Evolutionary conservation across 2,329 filamentous ascomycete genomes (phyloP), one percentile per base, ranked within the genome.

Genomic region (Waltergamsia citrina): DNA sequence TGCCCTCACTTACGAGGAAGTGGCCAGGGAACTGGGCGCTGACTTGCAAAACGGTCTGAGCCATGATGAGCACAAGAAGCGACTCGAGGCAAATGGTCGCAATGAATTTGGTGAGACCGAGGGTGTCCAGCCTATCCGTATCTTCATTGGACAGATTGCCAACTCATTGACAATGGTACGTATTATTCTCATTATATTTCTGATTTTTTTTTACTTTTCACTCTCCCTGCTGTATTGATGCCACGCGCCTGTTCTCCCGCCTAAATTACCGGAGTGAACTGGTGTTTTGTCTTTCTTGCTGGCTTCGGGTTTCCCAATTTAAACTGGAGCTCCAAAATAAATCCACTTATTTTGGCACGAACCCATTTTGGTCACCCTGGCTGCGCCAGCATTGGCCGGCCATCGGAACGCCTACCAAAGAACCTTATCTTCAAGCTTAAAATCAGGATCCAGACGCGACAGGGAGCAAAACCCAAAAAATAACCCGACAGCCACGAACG

Each of bases 141-240:
- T 83, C 39, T 56, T 84, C 16, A 59, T 81, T 32, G 64, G 69
- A 21, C 78, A 84, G 48, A 62, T 83, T 34, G 76, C 75, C 38
- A 83, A 83, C 53, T 78, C 78, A 11, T 73, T 83, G 71, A 81
- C 74, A 43, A 52, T 83, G 53, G 78, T 78, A 47, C 48, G 52
- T 42, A n/a, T 22, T 8, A 17, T 22, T 10, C 24, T 14, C 23
- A 11, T 21, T 32, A 18, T 21, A 22, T 21, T 27, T 7, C 27
- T 17, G 14, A 22, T n/a, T n/a, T n/a, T n/a, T n/a, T n/a, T n/a
- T 25, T n/a, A 9, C 23, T 25, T 25, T 25, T 25, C 23, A n/a
- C 23, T 25, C 23, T n/a, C 23, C 23, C n/a, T n/a, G n/a, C n/a
- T n/a, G n/a, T n/a, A n/a, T n/a, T n/a, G n/a, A n/a, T n/a, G n/a